Base-by-base conservation (phyloP, 1,284 basidiomycete genomes). In the Gomphus sp. region DNA sequence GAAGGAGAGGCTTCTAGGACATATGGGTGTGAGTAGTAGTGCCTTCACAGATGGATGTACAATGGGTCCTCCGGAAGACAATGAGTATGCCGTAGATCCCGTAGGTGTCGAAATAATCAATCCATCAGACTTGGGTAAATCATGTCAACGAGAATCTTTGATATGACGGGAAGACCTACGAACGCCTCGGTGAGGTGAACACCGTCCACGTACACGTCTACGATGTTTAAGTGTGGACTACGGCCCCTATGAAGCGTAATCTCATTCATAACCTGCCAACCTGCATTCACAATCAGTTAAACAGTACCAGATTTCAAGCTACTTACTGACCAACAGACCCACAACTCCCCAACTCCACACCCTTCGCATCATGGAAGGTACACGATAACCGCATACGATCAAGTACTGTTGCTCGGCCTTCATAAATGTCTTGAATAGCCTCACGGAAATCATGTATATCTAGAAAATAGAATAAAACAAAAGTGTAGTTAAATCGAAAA, bases 201-300 rank as follows among this genome's bases (percentile, higher is more conserved):
- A 0, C 89, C 93, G 67, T 98, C 91, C n/a, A 97, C 93, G 70
- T 82, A 97, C 9, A 93, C 90, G 68, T 98, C 93, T 60, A 98
- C 93, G 5, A 91, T 93, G 62, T 93, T 94, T 56, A 98, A 78
- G 67, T 98, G 95, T 1, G 94, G 91, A 64, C 89, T 90, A 31
- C 90, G 82, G 4, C 95, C 95, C 25, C 95, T 84, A 71, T 98
- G 96, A 25, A 98, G 76, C 10, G 93, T 86, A 58, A 98, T 85
- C 72, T 98, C 96, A 68, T 98, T 98, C 93, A 98, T 96, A 39
- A 97, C 93, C 72, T 98, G 94, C 84, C 91, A 92, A 63, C 90
- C 93, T 84, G 66, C 43, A 7, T 39, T 28, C n/a, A 25, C 33
- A 34, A 37, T 43, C 12, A 22, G 8, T 6, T 28, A 12, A 16